phyloP scores from a whole-genome alignment of 805 yeast genomes.

The Nakazawaea pomicola region DNA sequence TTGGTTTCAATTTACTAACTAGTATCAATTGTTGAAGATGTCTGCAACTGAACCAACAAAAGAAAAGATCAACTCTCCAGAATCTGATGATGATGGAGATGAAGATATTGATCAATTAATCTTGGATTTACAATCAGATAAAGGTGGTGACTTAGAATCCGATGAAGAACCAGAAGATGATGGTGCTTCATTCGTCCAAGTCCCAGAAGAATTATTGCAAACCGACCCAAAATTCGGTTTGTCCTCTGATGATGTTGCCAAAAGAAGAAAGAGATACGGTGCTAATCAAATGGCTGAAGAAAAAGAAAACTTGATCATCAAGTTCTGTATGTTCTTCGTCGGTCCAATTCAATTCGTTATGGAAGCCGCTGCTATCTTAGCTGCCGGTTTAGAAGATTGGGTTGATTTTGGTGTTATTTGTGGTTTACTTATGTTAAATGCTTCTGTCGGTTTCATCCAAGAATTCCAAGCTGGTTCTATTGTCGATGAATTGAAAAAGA shows the following conservation, averaged over 20 bases:
- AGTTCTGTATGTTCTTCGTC: conserved; percentile 82
- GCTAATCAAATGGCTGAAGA: conserved; percentile 89
- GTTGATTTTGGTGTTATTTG: conserved; percentile 97
- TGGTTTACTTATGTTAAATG: conserved; percentile 81
- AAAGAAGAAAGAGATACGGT: conserved; percentile 89
- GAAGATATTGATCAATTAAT: conserved; percentile 71
- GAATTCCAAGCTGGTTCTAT: conserved; percentile 98
- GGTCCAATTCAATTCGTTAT: conserved; percentile 97
- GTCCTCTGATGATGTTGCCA: conserved; percentile 67
- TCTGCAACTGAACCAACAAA: conserved; percentile 19
- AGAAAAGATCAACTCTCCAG: conserved; percentile 21
- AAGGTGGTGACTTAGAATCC: conserved; percentile 42
- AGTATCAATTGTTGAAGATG: conserved; percentile 10
- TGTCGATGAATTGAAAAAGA: conserved; percentile 94
- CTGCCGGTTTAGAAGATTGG: conserved; percentile 97
- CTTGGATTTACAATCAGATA: conserved; percentile 72
- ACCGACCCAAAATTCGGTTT: conserved; percentile 80
- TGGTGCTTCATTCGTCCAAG: conserved; percentile 63
- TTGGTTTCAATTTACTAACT: background rate
- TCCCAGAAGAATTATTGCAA: conserved; percentile 80
- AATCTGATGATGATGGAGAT: conserved; percentile 43
- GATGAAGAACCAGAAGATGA: conserved; percentile 42
- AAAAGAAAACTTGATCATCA: conserved; percentile 69
- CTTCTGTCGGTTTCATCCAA: conserved; percentile 92
- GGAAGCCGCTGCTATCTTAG: conserved; percentile 95